These are phyloP conservation scores for Rhizoclosmatium sp. DNA, from an alignment of 192 early-diverging fungal genomes.

Conservation along the genomic window DNA sequence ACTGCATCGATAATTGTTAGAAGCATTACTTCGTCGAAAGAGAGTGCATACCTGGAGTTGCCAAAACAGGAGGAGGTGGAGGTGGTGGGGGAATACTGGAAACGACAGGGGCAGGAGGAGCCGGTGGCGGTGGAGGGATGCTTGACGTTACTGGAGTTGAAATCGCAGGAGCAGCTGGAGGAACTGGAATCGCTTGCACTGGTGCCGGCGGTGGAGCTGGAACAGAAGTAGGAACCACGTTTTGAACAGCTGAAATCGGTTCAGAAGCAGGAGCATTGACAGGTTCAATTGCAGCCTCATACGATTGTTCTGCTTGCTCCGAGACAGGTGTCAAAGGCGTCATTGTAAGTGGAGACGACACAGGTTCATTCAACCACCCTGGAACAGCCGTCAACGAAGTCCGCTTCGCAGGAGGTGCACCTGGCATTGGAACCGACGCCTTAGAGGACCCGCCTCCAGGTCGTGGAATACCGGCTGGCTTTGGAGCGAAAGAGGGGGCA, in stretches of 20 bases:
- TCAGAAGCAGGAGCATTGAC: not conserved
- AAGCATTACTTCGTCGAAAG: not conserved
- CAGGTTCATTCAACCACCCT: slow-evolving; percentile 18
- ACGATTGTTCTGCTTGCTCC: not conserved
- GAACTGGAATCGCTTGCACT: not conserved
- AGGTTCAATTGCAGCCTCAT: not conserved
- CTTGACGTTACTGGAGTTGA: not conserved
- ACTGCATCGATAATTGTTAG: not conserved
- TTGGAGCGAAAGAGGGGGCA: not conserved
- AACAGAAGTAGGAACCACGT: slow-evolving; percentile 1
- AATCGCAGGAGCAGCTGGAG: too few species aligned
- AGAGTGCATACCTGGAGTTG: not conserved
- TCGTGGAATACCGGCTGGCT: not conserved
- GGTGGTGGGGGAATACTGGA: slow-evolving; percentile 38
- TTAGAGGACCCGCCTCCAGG: not conserved
- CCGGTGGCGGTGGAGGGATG: slow-evolving; percentile 16
- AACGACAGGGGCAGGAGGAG: not conserved
- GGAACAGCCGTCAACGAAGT: not conserved
- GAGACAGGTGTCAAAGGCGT: slow-evolving; percentile 1
- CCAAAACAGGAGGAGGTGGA: slow-evolving; percentile 46
- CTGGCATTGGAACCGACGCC: not conserved
- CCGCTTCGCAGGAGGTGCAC: not conserved
- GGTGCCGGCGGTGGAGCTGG: slow-evolving; percentile 35
- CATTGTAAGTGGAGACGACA: not conserved
- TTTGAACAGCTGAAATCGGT: not conserved